Conservation (phyloP, 2,329 filamentous ascomycete genomes). For the Pestalotiopsis sp. region DNA sequence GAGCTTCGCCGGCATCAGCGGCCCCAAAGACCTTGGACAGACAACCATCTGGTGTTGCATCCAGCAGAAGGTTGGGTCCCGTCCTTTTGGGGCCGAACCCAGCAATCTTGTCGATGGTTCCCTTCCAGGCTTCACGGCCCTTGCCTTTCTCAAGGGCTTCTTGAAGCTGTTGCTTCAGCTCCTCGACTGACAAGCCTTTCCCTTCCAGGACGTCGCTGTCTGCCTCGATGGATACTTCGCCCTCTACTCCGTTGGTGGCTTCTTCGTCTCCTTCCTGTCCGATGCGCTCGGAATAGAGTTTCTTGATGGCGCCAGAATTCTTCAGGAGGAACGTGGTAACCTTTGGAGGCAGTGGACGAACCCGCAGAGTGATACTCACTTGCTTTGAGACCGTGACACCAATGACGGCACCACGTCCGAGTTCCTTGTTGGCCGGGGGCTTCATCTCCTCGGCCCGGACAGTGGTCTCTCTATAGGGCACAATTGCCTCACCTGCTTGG, state of each 20-base stretch:
- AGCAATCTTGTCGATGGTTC: slow-evolving; percentile 78
- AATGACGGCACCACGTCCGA: slow-evolving; percentile 81
- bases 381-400: slow-evolving; percentile 84
- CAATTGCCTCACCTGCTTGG: slow-evolving; percentile 90
- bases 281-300: slow-evolving; percentile 73
- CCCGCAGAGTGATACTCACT: slow-evolving; percentile 74
- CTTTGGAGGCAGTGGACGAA: slow-evolving; percentile 75
- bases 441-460: slow-evolving; percentile 90
- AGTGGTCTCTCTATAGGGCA: slow-evolving; percentile 93
- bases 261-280: slow-evolving; percentile 42
- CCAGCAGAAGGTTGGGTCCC: slow-evolving; percentile 88
- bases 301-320: slow-evolving; percentile 78
- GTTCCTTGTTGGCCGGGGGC: slow-evolving; percentile 79
- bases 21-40: slow-evolving; percentile 68
- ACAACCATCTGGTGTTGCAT: slow-evolving; percentile 73
- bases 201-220: slow-evolving; percentile 63
- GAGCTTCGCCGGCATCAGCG: slow-evolving; percentile 35
- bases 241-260: slow-evolving; percentile 35
- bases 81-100: slow-evolving; percentile 85
- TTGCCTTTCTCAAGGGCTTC: slow-evolving; percentile 72
- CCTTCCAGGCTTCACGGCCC: slow-evolving; percentile 76
- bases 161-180: slow-evolving; percentile 77
- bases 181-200: slow-evolving; percentile 68
- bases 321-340: slow-evolving; percentile 87
- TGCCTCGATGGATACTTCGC: slow-evolving; percentile 44